Conservation (phyloP, 1,284 basidiomycete genomes). For the Sutorius eximius region DNA sequence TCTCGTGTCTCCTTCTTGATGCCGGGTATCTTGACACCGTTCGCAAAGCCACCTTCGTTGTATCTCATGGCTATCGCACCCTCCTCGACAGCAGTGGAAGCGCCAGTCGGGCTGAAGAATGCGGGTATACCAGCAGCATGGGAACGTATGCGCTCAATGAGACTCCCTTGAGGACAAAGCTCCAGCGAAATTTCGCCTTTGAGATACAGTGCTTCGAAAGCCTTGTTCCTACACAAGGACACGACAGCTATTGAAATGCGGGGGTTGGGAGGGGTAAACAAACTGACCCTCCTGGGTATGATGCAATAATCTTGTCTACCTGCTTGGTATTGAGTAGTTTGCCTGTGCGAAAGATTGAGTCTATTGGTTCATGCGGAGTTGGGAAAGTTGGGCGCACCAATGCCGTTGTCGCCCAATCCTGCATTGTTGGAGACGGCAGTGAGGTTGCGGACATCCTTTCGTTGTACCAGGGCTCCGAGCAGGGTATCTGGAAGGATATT, state of each 20-base stretch:
- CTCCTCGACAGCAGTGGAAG: conserved; percentile 82
- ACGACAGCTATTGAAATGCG: not conserved
- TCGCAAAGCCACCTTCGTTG: conserved; percentile 63
- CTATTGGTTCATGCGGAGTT: not conserved
- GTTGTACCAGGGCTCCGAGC: conserved; percentile 74
- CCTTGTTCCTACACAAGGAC: conserved; percentile 60
- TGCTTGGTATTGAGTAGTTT: conserved; percentile 77
- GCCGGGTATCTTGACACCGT: conserved; percentile 68
- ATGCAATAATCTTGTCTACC: conserved; percentile 83
- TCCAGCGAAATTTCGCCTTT: conserved; percentile 82
- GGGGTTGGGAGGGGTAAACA: not conserved
- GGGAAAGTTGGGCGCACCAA: conserved; percentile 54
- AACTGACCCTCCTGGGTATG: conserved; percentile 81
- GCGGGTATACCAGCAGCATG: conserved; percentile 95
- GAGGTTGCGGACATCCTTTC: conserved; percentile 70
- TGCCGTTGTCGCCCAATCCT: conserved; percentile 73
- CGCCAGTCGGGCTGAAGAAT: conserved; percentile 94
- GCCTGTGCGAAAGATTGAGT: conserved; percentile 45
- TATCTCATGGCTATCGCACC: conserved; percentile 77
- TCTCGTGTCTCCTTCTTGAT: conserved; percentile 78
- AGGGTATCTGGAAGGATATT: conserved; percentile 63
- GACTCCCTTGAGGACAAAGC: conserved; percentile 88
- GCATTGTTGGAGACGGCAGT: conserved; percentile 92
- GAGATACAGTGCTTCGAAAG: conserved; percentile 77
- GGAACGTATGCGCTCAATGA: conserved; percentile 88